A percentile compares a stretch with the other conserved stretches of the same genome.
These are phyloP conservation scores for Zygotorulaspora sp. DNA, from an alignment of 805 yeast species.

Conservation along the genomic window DNA sequence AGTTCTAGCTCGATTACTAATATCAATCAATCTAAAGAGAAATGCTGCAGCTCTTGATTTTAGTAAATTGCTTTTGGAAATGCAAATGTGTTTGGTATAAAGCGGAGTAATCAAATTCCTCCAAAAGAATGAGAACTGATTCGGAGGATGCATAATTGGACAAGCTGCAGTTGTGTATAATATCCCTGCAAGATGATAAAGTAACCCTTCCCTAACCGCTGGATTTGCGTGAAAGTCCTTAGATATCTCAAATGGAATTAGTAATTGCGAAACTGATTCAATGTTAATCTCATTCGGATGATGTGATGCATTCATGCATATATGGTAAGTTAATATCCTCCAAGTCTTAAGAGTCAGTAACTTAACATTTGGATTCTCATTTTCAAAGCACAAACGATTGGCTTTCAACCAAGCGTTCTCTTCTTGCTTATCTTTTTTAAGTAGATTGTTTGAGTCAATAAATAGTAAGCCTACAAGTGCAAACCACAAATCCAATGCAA, in stretches of 20 bases:
- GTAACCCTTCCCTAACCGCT: constrained; percentile 14
- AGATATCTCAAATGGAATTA: constrained; percentile 18
- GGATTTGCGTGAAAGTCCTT: constrained; percentile 4
- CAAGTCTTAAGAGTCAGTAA: constrained; percentile 27
- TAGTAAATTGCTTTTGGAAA: constrained; percentile 7
- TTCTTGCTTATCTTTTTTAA: constrained; percentile 6
- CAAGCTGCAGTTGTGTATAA: constrained; percentile 15
- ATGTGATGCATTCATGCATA: constrained; percentile 12
- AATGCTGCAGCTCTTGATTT: constrained; percentile 6
- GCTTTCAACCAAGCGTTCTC: constrained; percentile 22
- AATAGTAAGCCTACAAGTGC: constrained; percentile 27
- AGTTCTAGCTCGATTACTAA: constrained; percentile 1
- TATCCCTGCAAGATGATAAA: constrained; percentile 19
- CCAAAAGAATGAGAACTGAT: constrained; percentile 15
- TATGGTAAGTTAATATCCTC: constrained; percentile 26
- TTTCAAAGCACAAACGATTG: constrained; percentile 18
- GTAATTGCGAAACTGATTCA: constrained; percentile 9
- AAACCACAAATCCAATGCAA: constrained; percentile 32
- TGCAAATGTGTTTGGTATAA: constrained; percentile 6
- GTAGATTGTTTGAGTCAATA: constrained; percentile 12
- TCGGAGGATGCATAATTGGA: not conserved
- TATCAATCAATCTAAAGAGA: constrained; percentile 6
- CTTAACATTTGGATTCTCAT: constrained; percentile 9
- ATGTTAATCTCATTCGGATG: constrained; percentile 2
- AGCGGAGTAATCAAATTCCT: constrained; percentile 18